A percentile compares a stretch with the other conserved stretches of the same genome.
phyloP scores from a whole-genome alignment of 192 early-diverging fungal species.

The Anaeromyces robustus region DNA sequence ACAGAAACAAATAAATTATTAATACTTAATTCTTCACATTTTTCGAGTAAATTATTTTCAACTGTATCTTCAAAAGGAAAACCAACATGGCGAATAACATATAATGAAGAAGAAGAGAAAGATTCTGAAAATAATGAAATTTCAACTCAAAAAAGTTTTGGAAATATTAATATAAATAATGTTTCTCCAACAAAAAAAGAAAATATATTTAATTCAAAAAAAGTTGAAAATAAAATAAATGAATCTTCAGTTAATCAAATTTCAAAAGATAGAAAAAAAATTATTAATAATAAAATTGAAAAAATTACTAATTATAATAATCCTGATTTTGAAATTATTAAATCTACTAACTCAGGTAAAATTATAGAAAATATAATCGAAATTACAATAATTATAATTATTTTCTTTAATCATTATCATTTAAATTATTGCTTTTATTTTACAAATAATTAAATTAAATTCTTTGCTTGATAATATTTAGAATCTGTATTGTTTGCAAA shows the following conservation, averaged over 20 bases:
- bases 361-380: too few species aligned
- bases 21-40: neutral
- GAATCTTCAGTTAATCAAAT: too few species aligned
- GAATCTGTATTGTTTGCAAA: neutral
- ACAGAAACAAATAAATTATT: neutral
- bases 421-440: too few species aligned
- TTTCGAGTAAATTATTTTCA: neutral
- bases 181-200: neutral
- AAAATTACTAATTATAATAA: neutral
- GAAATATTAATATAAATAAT: neutral
- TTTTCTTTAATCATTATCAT: too few species aligned
- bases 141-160: neutral
- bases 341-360: neutral
- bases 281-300: too few species aligned
- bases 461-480: too few species aligned
- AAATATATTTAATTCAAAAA: neutral
- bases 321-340: neutral
- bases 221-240: too few species aligned
- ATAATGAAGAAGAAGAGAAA: neutral
- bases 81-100: neutral
- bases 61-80: neutral
- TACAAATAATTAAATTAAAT: too few species aligned
- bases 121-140: neutral
- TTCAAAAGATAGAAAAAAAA: too few species aligned
- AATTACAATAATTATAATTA: too few species aligned